Base-by-base conservation (phyloP, 345 rosid genomes). In the Mercurialis annua region DNA sequence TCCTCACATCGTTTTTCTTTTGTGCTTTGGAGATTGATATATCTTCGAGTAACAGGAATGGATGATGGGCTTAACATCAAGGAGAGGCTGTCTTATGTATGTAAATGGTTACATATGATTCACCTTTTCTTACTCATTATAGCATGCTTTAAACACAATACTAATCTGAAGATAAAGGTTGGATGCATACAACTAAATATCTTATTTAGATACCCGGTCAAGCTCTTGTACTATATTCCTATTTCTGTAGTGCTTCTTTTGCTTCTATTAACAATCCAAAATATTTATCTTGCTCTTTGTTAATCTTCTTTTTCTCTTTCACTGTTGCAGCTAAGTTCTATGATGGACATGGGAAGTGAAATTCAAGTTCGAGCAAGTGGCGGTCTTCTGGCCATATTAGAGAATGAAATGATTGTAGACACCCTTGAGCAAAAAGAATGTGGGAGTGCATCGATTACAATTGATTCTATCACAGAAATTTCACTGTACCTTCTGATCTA, bases 281-380 rank as follows among this genome's bases (percentile, higher is more conserved):
- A 48, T 15, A 16, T 3, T 16, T 38, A 24, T 10, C 42, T 30
- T 3, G 7, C 44, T 21, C 43, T 55, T 15, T 6, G 29, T 16
- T 30, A 18, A 64, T 44, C 68, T 33, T 64, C 52, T 64, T 51
- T 26, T 71, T 50, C 53, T 56, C 73, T 70, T 58, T 76, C 44
- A 56, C 59, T 31, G 42, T 67, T 71, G 65, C 81, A 94, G 99
- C 82, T 91, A 66, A 89, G 90, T 81, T 91, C 96, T 44, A 94
- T 87, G 99, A 91, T 91, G 96, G 93, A 94, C 73, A 81, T 87
- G 80, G 88, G 86, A 77, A 94, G 94, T 76, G 97, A 91, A 61
- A 75, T 89, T 73, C 90, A 86, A 79, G 91, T 94, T 76, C 94
- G 97, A 57, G 95, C 90, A 59, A 85, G 95, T 76, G 99, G 97